These are phyloP conservation scores for Hypoxylon sp. DNA, from an alignment of 2,329 filamentous ascomycete species.

Conservation along the genomic window DNA sequence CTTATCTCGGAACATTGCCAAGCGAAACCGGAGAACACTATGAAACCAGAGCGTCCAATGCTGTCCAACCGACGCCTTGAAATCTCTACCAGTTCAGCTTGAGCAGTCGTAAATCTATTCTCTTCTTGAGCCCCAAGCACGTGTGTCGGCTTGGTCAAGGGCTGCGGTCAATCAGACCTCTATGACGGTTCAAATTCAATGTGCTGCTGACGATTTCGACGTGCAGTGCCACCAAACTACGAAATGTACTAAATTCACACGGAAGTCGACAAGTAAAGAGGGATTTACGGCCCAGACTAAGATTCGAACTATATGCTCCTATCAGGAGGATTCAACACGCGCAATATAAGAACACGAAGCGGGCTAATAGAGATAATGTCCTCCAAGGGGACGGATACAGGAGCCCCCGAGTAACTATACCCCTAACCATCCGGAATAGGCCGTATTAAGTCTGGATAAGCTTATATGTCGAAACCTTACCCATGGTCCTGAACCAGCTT, in stretches of 20 bases:
- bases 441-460: constrained; percentile 34
- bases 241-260: background rate
- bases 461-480: constrained; percentile 28
- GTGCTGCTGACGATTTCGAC: background rate
- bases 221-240: background rate
- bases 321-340: background rate
- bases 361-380: constrained; percentile 3
- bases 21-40: constrained; percentile 40
- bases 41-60: constrained; percentile 34
- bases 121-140: constrained; percentile 14
- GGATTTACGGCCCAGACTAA: background rate
- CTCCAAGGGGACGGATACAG: constrained; percentile 21
- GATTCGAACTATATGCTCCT: background rate
- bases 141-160: constrained; percentile 22
- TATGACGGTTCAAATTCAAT: constrained; percentile 17
- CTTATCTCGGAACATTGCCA: constrained; percentile 31
- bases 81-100: background rate
- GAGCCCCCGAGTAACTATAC: constrained; percentile 2
- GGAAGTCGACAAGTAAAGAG: background rate
- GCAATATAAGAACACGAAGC: background rate
- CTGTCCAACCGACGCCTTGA: constrained; percentile 12
- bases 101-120: background rate
- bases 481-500: constrained; percentile 19
- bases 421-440: constrained; percentile 18
- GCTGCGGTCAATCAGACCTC: constrained; percentile 28